phyloP scores from a whole-genome alignment of 164 flowering plant species.

The Dillenia turbinata region DNA sequence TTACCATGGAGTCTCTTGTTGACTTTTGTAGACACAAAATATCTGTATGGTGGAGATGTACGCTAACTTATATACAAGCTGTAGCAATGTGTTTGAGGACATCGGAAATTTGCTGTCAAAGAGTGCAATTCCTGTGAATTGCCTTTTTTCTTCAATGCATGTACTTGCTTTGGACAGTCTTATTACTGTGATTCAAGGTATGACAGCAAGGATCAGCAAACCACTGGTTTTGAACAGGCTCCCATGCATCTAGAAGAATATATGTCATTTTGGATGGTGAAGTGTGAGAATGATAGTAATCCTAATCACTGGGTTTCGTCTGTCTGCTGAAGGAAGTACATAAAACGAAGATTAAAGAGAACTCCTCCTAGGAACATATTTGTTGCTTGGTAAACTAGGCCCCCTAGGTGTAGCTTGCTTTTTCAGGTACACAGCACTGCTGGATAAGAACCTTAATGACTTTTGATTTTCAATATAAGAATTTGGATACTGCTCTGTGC shows the following conservation, averaged over 20 bases:
- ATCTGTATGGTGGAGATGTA: constrained; percentile 3
- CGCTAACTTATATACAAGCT: constrained; percentile 3
- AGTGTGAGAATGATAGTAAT: constrained; percentile 1
- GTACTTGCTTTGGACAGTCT: constrained; percentile 5
- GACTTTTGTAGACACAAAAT: constrained; percentile 3
- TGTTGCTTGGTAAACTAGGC: constrained; percentile 2
- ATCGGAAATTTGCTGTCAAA: background rate
- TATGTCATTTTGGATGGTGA: constrained; percentile 5
- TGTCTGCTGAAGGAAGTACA: constrained; percentile 4
- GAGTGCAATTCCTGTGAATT: background rate
- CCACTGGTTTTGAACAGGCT: background rate
- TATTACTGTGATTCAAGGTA: constrained; percentile 5
- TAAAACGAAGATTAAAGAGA: constrained; percentile 1
- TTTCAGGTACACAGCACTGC: constrained; percentile 2
- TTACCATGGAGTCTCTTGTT: constrained; percentile 8
- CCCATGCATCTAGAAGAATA: background rate
- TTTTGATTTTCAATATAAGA: no score
- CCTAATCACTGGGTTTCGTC: constrained; percentile 2
- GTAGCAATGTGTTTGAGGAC: constrained; percentile 1
- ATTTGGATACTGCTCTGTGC: constrained; percentile 5
- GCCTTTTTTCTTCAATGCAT: constrained; percentile 1
- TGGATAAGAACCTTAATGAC: constrained; percentile 3
- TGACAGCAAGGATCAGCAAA: constrained; percentile 5
- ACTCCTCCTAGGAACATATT: background rate
- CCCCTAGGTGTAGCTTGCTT: constrained; percentile 5